Base-by-base conservation (phyloP, 805 yeast genomes). In the Candida ovalis region DNA sequence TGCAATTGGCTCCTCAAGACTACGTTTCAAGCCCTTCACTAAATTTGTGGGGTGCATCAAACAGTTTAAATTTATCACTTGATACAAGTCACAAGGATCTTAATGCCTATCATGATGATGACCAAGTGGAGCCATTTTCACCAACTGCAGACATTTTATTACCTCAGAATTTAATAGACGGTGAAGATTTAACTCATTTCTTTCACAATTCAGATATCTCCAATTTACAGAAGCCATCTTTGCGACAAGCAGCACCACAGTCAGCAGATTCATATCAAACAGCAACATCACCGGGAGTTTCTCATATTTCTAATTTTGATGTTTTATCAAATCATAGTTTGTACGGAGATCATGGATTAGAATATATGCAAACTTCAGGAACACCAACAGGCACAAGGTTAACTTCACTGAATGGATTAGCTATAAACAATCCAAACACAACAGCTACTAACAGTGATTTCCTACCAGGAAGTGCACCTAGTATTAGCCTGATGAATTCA, bases 151-250 rank as follows among this genome's bases (percentile, higher is more conserved):
- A 62, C 30, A 47, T 58, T 42, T 44, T 62, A 15, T 45, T 64
- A 13, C 69, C 68, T 2, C 69, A 64, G 42, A 53, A 63, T 21
- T 43, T 64, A 6, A 63, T 65, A 22, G 64, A 59, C n/a, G 60
- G 57, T 10, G 62, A 54, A 9, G 60, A 61, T 25, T 36, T 60
- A n/a, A 42, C 30, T 5, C 42, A 17, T 2, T 23, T 35, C 21
- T 35, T 35, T 21, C 19, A 35, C 8, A 35, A 35, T 35, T 7
- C 21, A 12, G 38, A 35, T 17, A 9, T 5, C 35, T 30, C 35
- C 5, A 18, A 6, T 17, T 25, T 42, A n/a, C 42, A 33, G 35
- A 17, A 23, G 21, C 44, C 24, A 21, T 3, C n/a, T 19, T 40
- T 23, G 2, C 41, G 25, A 17, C 35, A 36, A 25, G 22, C 12